These are phyloP conservation scores for Cladosporium sp. DNA, from an alignment of 2,329 filamentous ascomycete genomes.

Conservation along the genomic window DNA sequence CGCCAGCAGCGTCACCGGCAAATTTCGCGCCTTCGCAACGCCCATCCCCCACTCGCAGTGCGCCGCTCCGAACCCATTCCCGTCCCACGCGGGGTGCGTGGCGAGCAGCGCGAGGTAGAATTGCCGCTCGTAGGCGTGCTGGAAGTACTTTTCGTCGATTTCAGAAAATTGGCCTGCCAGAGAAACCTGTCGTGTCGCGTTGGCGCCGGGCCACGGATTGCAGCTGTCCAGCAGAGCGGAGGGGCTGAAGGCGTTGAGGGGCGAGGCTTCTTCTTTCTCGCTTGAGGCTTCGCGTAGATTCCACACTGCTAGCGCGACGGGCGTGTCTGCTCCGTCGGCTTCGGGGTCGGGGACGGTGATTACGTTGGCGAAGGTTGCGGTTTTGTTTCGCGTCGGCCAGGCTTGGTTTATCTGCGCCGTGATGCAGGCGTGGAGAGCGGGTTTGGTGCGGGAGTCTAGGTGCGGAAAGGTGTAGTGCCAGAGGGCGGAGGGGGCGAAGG, in stretches of 20 bases:
- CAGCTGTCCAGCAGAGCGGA: not conserved
- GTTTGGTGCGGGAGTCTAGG: not conserved
- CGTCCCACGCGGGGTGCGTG: slow-evolving; percentile 11
- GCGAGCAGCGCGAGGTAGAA: slow-evolving; percentile 9
- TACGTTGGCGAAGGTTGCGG: not conserved
- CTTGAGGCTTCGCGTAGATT: not conserved
- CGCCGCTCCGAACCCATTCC: slow-evolving; percentile 5
- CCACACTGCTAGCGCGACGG: slow-evolving; percentile 3
- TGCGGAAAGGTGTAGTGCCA: slow-evolving; percentile 5
- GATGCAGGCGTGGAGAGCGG: not conserved
- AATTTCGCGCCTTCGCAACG: not conserved
- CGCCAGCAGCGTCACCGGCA: slow-evolving; percentile 4
- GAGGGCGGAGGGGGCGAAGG: not conserved
- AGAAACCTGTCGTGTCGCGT: not conserved
- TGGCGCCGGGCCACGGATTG: not conserved
- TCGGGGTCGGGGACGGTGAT: not conserved
- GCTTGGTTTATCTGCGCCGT: not conserved
- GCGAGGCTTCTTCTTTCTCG: not conserved
- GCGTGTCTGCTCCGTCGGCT: not conserved
- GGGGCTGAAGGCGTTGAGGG: not conserved
- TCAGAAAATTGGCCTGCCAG: not conserved
- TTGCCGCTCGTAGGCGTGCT: not conserved
- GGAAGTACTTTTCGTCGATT: not conserved
- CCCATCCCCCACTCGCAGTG: not conserved
- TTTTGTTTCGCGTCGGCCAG: not conserved